Conservation (phyloP, 2,329 filamentous ascomycete species). For the Aspergillus aculeatus region DNA sequence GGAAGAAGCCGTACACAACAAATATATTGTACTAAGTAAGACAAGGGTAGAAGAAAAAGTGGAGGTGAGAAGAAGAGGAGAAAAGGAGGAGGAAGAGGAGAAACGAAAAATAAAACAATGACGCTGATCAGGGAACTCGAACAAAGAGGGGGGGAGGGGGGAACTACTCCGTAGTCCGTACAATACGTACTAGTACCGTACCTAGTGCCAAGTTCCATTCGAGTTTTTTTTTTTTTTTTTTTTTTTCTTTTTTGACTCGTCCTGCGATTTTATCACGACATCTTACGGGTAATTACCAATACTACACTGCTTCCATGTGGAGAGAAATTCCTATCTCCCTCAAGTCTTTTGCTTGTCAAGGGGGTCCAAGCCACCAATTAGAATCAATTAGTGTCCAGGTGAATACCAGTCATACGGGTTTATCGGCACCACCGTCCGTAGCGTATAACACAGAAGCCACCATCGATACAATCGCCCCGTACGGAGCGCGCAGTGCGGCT, state of each 20-base stretch:
- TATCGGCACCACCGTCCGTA: background rate
- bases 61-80: background rate
- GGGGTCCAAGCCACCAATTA: background rate
- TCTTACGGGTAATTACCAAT: background rate
- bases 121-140: conserved; percentile 5
- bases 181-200: too few species aligned
- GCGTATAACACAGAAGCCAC: background rate
- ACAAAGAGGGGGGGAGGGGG: conserved; percentile 1
- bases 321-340: background rate
- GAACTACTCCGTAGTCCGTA: too few species aligned
- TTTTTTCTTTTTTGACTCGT: too few species aligned
- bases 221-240: too few species aligned
- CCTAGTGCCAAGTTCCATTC: too few species aligned
- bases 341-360: background rate
- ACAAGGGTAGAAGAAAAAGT: background rate
- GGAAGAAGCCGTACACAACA: conserved; percentile 1
- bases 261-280: too few species aligned
- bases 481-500: too few species aligned
- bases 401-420: background rate
- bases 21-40: background rate
- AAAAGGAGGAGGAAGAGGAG: conserved; percentile 1
- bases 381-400: background rate
- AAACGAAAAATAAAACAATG: conserved; percentile 6
- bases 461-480: background rate
- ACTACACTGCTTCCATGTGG: background rate